These are phyloP conservation scores for Scenedesmus sp. DNA, from an alignment of 163 green algal genomes.

Conservation along the genomic window DNA sequence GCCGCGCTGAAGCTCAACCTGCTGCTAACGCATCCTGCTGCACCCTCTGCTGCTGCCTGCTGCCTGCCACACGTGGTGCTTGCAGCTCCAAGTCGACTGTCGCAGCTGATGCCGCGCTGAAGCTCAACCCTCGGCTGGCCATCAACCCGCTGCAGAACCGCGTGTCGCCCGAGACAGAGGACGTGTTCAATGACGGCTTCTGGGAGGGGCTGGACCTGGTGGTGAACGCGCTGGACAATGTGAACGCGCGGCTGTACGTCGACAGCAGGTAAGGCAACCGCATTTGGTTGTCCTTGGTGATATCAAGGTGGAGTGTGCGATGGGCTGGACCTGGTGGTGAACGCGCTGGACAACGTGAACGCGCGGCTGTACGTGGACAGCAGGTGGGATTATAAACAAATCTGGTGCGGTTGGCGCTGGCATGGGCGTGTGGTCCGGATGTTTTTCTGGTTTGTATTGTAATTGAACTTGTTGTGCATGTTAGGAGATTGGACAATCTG, in stretches of 20 bases:
- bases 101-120: conserved; percentile 78
- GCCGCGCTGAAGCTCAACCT: conserved; percentile 93
- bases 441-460: too few relatives aligned
- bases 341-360: conserved; percentile 99
- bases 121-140: conserved; percentile 90
- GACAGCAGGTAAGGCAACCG: conserved; percentile 97
- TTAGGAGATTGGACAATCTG: background rate
- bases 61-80: background rate
- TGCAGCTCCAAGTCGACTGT: conserved; percentile 83
- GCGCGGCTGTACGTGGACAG: conserved; percentile 98
- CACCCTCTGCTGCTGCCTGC: background rate
- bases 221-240: conserved; percentile 99
- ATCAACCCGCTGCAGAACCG: conserved; percentile 94
- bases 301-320: too few relatives aligned
- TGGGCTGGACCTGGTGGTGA: conserved; percentile 94
- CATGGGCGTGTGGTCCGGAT: too few relatives aligned
- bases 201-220: conserved; percentile 93
- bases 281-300: too few relatives aligned
- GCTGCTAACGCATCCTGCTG: conserved; percentile 52
- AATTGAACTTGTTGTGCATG: too few relatives aligned
- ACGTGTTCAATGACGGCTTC: conserved; percentile 97
- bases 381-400: conserved; percentile 72
- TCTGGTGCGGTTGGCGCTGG: background rate
- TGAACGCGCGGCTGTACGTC: conserved; percentile 97
- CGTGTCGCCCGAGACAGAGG: conserved; percentile 95